phyloP scores from a whole-genome alignment of 2,329 filamentous ascomycete genomes.

The Penicillium griseofulvum region DNA sequence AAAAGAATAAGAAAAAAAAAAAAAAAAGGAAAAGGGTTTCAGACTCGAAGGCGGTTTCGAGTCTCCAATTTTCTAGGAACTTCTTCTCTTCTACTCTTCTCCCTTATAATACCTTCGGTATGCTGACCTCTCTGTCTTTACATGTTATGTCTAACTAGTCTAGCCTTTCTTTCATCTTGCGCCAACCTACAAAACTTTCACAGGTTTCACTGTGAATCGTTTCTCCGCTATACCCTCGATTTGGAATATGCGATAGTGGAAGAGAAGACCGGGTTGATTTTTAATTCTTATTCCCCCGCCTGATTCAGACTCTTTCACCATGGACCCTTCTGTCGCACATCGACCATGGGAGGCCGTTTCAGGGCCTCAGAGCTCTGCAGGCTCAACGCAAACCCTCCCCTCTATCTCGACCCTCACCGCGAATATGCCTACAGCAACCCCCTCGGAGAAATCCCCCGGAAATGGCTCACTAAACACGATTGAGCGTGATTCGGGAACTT shows the following conservation, averaged over 20 bases:
- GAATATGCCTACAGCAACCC: constrained; percentile 36
- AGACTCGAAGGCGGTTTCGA: constrained; percentile 9
- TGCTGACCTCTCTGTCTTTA: neutral
- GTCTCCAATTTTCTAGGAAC: constrained; percentile 6
- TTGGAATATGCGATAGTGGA: constrained; percentile 28
- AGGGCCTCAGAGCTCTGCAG: constrained; percentile 33
- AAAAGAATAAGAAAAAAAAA: constrained; percentile 2
- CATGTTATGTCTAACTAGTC: neutral
- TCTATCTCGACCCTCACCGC: constrained; percentile 49
- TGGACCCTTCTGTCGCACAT: constrained; percentile 43
- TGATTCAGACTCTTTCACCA: constrained; percentile 17
- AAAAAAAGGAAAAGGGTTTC: neutral
- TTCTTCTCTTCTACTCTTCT: constrained; percentile 1
- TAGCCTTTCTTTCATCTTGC: constrained; percentile 3
- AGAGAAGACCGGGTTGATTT: neutral
- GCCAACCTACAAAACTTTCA: neutral
- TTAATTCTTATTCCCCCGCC: neutral
- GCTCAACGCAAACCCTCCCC: constrained; percentile 44
- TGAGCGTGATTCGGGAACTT: constrained; percentile 58
- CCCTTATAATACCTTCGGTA: neutral
- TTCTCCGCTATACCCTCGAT: neutral
- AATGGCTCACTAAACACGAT: constrained; percentile 46
- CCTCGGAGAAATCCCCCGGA: constrained; percentile 44
- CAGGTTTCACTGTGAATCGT: neutral
- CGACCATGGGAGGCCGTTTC: constrained; percentile 46